Conservation (phyloP, 2,329 filamentous ascomycete genomes). For the Pyrenophora teres region DNA sequence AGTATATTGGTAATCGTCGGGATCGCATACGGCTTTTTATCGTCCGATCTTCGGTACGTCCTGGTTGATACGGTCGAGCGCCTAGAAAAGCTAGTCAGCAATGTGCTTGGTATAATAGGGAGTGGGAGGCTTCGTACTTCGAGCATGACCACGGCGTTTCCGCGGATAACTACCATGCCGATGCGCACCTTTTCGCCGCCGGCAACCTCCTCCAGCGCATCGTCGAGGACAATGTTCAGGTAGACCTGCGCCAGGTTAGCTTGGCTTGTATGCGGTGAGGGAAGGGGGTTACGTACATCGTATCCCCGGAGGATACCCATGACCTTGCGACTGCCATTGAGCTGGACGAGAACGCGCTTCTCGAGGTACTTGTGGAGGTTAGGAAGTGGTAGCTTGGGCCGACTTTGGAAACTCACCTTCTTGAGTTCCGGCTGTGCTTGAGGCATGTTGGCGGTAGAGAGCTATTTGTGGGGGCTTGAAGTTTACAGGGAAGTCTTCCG, state of each 20-base stretch:
- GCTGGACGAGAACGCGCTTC: constrained; percentile 96
- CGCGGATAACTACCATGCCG: constrained; percentile 96
- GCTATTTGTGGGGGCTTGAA: constrained; percentile 1
- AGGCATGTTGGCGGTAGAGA: constrained; percentile 70
- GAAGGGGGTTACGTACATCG: constrained; percentile 69
- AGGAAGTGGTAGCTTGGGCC: constrained; percentile 13
- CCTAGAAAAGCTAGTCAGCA: constrained; percentile 25
- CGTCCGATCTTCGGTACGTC: constrained; percentile 42
- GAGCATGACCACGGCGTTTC: constrained; percentile 98
- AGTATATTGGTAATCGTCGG: neutral
- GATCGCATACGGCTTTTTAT: constrained; percentile 16
- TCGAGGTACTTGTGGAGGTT: constrained; percentile 80
- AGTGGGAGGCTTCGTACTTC: constrained; percentile 58
- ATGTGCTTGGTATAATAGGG: neutral
- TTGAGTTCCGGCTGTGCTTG: constrained; percentile 99
- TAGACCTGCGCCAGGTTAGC: constrained; percentile 70
- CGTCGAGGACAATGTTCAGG: constrained; percentile 96
- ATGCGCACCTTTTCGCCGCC: constrained; percentile 87
- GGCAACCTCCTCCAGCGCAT: constrained; percentile 92
- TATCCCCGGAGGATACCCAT: constrained; percentile 93
- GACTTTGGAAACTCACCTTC: constrained; percentile 66
- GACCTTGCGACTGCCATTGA: constrained; percentile 97
- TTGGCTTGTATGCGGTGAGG: neutral
- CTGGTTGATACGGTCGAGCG: constrained; percentile 45
- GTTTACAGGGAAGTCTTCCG: neutral